phyloP scores from a whole-genome alignment of 2,329 filamentous ascomycete genomes.

The Talaromyces marneffei region DNA sequence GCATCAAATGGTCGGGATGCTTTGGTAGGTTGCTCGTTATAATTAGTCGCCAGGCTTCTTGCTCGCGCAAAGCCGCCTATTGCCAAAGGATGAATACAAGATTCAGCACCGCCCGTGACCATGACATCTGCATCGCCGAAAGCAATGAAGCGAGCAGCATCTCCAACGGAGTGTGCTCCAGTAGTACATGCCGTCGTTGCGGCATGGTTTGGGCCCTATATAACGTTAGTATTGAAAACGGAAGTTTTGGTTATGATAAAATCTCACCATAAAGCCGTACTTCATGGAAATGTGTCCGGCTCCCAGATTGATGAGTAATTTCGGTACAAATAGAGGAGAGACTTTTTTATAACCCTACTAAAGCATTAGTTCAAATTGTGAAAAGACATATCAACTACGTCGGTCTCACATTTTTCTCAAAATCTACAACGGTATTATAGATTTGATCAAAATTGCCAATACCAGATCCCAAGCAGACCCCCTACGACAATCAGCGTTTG shows the following conservation, averaged over 20 bases:
- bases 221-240: not conserved
- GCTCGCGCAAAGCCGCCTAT: conserved; percentile 88
- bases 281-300: conserved; percentile 94
- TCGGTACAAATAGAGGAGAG: conserved; percentile 87
- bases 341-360: conserved; percentile 82
- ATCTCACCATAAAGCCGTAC: conserved; percentile 63
- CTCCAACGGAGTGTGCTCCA: conserved; percentile 87
- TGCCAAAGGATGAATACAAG: conserved; percentile 89
- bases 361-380: conserved; percentile 12
- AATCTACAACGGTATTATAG: conserved; percentile 74
- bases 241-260: not conserved
- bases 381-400: not conserved
- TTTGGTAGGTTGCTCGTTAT: conserved; percentile 63
- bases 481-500: conserved; percentile 41
- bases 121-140: conserved; percentile 90
- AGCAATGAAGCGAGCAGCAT: conserved; percentile 88
- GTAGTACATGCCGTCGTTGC: conserved; percentile 95
- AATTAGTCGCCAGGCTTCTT: conserved; percentile 74
- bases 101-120: conserved; percentile 91
- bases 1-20: conserved; percentile 85
- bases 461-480: conserved; percentile 88
- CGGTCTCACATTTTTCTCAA: conserved; percentile 60
- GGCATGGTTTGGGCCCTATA: conserved; percentile 80
- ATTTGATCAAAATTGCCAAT: conserved; percentile 92
- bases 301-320: conserved; percentile 87